These are phyloP conservation scores for Chrysopogon serrulatus DNA, from an alignment of 176 grass and related monocot genomes.

Conservation along the genomic window DNA sequence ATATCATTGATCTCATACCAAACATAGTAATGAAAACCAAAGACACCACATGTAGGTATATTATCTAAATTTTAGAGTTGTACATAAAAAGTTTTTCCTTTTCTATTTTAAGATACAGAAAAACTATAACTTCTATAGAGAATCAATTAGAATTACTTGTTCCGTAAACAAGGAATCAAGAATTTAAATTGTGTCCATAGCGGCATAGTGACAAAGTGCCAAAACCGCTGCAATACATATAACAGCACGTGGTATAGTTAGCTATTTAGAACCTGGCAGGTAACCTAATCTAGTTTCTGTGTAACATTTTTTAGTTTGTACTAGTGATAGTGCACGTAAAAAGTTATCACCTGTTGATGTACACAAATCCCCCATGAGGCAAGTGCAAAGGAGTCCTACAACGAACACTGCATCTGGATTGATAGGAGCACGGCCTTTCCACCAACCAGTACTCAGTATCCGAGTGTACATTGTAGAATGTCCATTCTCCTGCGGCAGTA, in stretches of 20 bases:
- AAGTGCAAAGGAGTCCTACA: conserved; percentile 66
- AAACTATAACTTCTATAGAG: background rate
- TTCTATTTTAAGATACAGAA: background rate
- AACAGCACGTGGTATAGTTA: background rate
- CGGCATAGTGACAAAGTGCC: background rate
- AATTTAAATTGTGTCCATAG: background rate
- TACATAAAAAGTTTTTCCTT: background rate
- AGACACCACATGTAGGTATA: background rate
- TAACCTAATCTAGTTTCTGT: background rate
- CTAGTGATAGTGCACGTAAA: background rate
- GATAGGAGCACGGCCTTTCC: conserved; percentile 72
- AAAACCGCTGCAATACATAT: background rate
- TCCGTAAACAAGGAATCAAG: background rate
- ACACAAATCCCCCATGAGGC: conserved; percentile 62
- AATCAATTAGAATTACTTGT: background rate
- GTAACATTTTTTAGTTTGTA: background rate
- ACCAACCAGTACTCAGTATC: conserved; percentile 92
- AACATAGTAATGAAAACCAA: background rate
- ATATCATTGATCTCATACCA: background rate
- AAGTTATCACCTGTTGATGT: conserved; percentile 73
- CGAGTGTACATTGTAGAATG: conserved; percentile 83
- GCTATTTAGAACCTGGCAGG: background rate
- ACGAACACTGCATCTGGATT: conserved; percentile 81
- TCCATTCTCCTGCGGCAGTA: conserved; percentile 65
- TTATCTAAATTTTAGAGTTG: background rate